Percentiles rank a stretch among this genome's conserved stretches.
Conservation (phyloP, 2,329 filamentous ascomycete species). For the Cladosporium sp. region DNA sequence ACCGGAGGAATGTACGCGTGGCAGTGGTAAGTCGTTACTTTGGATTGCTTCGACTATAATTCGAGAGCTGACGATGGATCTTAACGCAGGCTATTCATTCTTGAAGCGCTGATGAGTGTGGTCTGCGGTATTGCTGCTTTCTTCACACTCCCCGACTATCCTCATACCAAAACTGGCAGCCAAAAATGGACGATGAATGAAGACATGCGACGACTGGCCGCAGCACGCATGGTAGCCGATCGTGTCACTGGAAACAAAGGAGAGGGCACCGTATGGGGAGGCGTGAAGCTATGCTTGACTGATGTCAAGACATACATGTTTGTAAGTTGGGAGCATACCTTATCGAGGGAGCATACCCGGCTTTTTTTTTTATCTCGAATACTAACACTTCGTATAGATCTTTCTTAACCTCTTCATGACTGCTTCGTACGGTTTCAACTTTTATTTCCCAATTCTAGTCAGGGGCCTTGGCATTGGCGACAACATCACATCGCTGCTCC, state of each 20-base stretch:
- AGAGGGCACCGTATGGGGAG: conserved; percentile 4
- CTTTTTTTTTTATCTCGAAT: background rate
- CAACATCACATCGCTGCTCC: conserved; percentile 29
- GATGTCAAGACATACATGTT: conserved; percentile 22
- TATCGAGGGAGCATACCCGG: no score
- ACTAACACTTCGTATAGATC: background rate
- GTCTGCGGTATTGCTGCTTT: conserved; percentile 9
- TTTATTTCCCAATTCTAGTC: conserved; percentile 1
- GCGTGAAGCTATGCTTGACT: conserved; percentile 16
- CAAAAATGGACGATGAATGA: conserved; percentile 6
- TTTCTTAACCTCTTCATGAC: conserved; percentile 1
- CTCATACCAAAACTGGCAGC: conserved; percentile 4
- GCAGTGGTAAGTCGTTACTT: conserved; percentile 18
- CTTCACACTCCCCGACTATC: conserved; percentile 15
- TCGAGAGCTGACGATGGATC: background rate
- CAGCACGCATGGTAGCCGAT: conserved; percentile 36
- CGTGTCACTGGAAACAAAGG: conserved; percentile 2
- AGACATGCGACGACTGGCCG: conserved; percentile 6
- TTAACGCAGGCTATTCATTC: conserved; percentile 23
- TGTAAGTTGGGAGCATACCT: no score
- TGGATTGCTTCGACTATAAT: no score
- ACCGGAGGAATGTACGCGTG: conserved; percentile 30
- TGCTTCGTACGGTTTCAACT: background rate
- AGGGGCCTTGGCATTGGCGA: conserved; percentile 31
- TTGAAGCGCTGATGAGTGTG: conserved; percentile 15